phyloP scores from a whole-genome alignment of 1,284 basidiomycete genomes.

The Malassezia restricta region DNA sequence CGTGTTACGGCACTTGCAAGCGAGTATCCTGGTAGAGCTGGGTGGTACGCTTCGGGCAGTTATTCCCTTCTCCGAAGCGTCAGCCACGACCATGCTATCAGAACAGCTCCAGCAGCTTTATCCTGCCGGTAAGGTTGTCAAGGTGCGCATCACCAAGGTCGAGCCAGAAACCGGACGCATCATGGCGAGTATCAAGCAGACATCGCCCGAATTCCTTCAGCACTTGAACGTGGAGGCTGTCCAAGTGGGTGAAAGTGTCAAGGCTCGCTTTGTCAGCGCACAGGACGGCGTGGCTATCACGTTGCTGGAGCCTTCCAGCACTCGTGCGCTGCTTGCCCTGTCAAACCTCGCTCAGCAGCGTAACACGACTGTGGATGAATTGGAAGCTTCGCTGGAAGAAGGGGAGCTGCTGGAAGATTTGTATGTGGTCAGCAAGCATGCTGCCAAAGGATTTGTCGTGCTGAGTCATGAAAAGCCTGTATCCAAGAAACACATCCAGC shows the following conservation, averaged over 20 bases:
- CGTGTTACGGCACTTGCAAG: slow-evolving; percentile 50
- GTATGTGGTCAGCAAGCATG: slow-evolving; percentile 76
- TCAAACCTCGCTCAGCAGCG: slow-evolving; percentile 77
- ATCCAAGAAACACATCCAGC: slow-evolving; percentile 67
- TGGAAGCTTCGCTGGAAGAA: slow-evolving; percentile 57
- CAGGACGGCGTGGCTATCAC: slow-evolving; percentile 41
- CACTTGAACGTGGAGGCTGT: slow-evolving; percentile 39
- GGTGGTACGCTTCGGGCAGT: slow-evolving; percentile 79
- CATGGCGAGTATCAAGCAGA: slow-evolving; percentile 76
- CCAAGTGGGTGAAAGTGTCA: slow-evolving; percentile 35
- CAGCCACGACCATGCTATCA: slow-evolving; percentile 20
- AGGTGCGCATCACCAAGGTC: slow-evolving; percentile 69
- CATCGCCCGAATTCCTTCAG: slow-evolving; percentile 45
- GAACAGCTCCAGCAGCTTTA: slow-evolving; percentile 54
- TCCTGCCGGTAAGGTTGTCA: slow-evolving; percentile 62
- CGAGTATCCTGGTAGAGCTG: slow-evolving; percentile 36
- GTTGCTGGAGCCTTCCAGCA: slow-evolving; percentile 49
- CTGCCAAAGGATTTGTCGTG: slow-evolving; percentile 23
- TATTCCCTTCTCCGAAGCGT: slow-evolving; percentile 50
- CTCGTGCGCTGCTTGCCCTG: slow-evolving; percentile 71
- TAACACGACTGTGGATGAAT: slow-evolving; percentile 57
- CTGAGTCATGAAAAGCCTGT: slow-evolving; percentile 51
- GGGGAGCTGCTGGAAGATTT: slow-evolving; percentile 67
- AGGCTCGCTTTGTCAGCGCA: slow-evolving; percentile 32
- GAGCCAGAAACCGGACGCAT: slow-evolving; percentile 59